phyloP scores from a whole-genome alignment of 768 basidiomycete species.

The Lentinula sp. region DNA sequence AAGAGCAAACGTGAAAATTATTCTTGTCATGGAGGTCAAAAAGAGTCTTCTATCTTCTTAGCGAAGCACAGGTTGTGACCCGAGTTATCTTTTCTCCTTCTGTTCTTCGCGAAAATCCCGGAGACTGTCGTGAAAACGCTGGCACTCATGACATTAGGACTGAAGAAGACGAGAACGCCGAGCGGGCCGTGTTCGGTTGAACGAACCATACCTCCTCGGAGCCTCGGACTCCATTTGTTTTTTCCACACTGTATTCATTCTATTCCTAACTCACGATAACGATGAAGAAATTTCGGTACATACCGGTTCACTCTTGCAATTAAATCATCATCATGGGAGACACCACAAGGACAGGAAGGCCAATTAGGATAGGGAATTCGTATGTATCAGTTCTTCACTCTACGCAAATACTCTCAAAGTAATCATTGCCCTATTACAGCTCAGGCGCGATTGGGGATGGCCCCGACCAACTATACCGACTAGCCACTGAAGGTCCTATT shows the following conservation, averaged over 20 bases:
- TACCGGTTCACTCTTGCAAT: background rate
- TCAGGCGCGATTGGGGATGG: slow-evolving; percentile 6
- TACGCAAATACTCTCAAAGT: no score
- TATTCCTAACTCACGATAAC: no score
- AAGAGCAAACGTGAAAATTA: background rate
- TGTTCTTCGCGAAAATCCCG: background rate
- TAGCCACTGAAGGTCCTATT: slow-evolving; percentile 1
- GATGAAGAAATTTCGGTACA: background rate
- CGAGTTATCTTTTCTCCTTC: background rate
- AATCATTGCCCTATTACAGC: background rate
- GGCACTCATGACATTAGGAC: background rate
- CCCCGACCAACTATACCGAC: slow-evolving; percentile 1
- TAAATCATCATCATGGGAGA: background rate
- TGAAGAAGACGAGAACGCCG: background rate
- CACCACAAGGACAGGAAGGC: background rate
- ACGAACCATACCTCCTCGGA: no score
- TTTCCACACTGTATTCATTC: no score
- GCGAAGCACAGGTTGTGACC: background rate
- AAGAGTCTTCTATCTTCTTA: background rate
- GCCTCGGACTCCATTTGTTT: no score
- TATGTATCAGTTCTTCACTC: background rate
- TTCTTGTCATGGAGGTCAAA: background rate
- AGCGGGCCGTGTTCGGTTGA: background rate
- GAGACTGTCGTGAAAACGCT: background rate
- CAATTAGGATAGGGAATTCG: slow-evolving; percentile 2